Base-by-base conservation (phyloP, 805 yeast species). In the Ogataea nitratoaversa region DNA sequence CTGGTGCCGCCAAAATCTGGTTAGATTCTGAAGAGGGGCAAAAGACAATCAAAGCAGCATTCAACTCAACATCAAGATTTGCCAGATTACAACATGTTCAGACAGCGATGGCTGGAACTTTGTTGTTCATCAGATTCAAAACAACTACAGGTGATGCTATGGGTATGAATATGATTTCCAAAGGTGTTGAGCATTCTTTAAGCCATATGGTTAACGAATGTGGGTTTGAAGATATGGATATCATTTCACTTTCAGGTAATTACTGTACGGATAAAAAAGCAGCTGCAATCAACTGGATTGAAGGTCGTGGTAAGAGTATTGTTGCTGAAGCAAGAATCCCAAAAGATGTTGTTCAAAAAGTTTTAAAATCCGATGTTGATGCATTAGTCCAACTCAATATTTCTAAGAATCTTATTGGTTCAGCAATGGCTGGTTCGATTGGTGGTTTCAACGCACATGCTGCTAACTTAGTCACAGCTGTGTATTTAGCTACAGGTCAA, bases 141-240 rank as follows among this genome's bases (percentile, higher is more conserved):
- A 95, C 99, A n/a, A 89, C 96, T 30, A 93, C 99, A 16, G 99
- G 99, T 65, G 99, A 93, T 70, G 99, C 99, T 16, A 93, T 93
- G 99, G 99, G 99, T 49, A 93, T 93, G 99, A 93, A 93, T 63
- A 93, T 93, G 99, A 93, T 93, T 46, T 91, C 98, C 22, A 93
- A 93, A 67, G 99, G 99, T 64, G 96, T 89, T 34, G 99, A 93
- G 61, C 74, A 71, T 61, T 78, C 96, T 1, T 75, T 93, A 57
- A 80, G 81, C 46, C 79, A 75, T 60, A 88, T 93, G 96, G 78
- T 76, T 32, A 85, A 83, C 54, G 90, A 83, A 54, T 82, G 82
- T 60, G 98, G 96, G 3, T 93, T 91, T 79, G 80, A 78, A 19
- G 99, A 93, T 65, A 93, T 93, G 99, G 79, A 76, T 46, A 76